A percentile compares a stretch with the other conserved stretches of the same genome.
These are phyloP conservation scores for Colletotrichum sp. DNA, from an alignment of 2,329 filamentous ascomycete species.

Conservation along the genomic window DNA sequence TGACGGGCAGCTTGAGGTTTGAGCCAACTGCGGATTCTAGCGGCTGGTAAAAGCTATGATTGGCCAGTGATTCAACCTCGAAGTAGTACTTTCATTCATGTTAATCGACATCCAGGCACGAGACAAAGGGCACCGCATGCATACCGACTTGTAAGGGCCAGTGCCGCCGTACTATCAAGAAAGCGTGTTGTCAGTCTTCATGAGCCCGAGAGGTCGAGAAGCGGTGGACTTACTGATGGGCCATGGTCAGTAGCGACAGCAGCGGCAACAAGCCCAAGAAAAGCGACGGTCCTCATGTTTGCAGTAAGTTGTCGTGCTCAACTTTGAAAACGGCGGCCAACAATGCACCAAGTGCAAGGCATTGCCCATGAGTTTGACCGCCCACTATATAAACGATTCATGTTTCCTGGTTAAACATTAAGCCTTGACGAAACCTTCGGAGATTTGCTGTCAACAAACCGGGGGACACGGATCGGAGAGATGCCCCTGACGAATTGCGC, in stretches of 20 bases:
- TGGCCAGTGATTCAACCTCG: conserved; percentile 6
- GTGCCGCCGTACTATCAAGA: background rate
- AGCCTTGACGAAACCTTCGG: background rate
- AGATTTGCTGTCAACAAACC: background rate
- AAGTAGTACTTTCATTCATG: background rate
- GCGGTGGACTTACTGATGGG: background rate
- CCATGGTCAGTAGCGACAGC: background rate
- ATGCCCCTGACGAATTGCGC: background rate
- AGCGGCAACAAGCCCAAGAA: background rate
- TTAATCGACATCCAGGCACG: background rate
- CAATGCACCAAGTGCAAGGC: background rate
- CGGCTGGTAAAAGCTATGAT: conserved; percentile 4
- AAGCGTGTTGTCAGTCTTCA: background rate
- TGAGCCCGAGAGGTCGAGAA: rapidly evolving
- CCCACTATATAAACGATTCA: background rate
- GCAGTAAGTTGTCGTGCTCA: background rate
- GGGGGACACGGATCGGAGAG: background rate
- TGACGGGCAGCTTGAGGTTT: background rate
- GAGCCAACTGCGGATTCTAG: background rate
- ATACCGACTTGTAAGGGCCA: conserved; percentile 7
- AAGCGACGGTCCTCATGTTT: background rate
- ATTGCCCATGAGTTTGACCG: too few species aligned
- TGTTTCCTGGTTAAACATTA: background rate
- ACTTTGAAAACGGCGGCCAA: background rate
- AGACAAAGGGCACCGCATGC: rapidly evolving